These are phyloP conservation scores for Bothriochloa decipiens DNA, from an alignment of 176 grass and related monocot genomes.

Conservation along the genomic window DNA sequence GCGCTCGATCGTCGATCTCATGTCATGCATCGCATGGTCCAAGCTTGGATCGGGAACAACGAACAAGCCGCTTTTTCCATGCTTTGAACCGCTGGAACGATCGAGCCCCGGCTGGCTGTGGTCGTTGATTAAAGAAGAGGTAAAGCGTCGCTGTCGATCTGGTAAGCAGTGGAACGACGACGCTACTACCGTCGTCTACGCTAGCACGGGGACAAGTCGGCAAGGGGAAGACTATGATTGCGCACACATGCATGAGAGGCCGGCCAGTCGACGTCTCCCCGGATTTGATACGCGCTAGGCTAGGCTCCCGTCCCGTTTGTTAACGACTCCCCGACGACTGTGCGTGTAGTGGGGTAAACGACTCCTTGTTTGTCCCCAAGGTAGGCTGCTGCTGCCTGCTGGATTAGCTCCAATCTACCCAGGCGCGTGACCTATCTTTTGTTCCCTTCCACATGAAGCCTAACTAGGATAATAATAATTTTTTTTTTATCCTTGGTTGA, in stretches of 20 bases:
- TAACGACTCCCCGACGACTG: conserved; percentile 11
- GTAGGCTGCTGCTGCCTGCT: background rate
- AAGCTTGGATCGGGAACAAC: background rate
- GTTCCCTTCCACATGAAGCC: background rate
- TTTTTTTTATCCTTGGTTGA: background rate
- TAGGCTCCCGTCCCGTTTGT: no score
- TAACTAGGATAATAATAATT: background rate
- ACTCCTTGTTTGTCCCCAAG: conserved; percentile 3
- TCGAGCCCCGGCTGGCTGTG: background rate
- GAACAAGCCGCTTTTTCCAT: conserved; percentile 1
- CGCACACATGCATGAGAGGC: background rate
- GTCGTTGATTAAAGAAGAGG: conserved; percentile 29
- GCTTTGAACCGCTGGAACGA: conserved; percentile 25
- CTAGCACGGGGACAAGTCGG: background rate
- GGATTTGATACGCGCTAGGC: conserved; percentile 16
- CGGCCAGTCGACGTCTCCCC: conserved; percentile 23
- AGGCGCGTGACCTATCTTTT: background rate
- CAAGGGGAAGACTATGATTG: background rate
- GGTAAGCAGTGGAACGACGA: background rate
- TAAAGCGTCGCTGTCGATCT: conserved; percentile 36
- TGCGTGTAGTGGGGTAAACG: conserved; percentile 21
- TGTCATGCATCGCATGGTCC: background rate
- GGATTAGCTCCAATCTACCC: background rate
- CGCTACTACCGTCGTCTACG: no score
- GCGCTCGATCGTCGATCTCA: background rate